Evolutionary conservation across 768 basidiomycete species (phyloP).

Genomic region (Russula foetens): DNA sequence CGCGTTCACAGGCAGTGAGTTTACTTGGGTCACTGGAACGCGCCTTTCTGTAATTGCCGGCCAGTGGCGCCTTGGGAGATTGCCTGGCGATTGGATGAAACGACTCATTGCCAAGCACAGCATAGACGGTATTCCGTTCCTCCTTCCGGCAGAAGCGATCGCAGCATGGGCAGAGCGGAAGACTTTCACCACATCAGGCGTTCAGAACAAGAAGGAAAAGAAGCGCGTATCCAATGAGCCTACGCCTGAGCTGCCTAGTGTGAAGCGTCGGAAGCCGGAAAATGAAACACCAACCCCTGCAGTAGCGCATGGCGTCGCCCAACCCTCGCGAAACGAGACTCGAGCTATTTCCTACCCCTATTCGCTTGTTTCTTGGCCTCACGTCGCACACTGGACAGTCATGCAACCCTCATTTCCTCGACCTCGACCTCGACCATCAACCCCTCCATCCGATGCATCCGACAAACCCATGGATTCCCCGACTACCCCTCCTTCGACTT

Average conservation of each 20-base stretch:
- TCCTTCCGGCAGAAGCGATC: background rate
- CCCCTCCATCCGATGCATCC: background rate
- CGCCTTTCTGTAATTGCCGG: background rate
- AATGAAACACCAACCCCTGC: background rate
- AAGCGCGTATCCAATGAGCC: conserved; percentile 1
- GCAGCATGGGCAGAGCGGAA: conserved; percentile 1
- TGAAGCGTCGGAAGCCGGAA: background rate
- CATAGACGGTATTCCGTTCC: conserved; percentile 1
- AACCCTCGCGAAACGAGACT: background rate
- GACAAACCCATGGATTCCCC: background rate
- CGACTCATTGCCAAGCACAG: conserved; percentile 1
- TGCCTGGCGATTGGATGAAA: conserved; percentile 3
- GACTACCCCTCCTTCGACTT: background rate
- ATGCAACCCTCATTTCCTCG: background rate
- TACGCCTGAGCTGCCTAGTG: background rate
- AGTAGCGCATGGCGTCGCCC: background rate
- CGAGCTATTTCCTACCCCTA: background rate
- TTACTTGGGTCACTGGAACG: conserved; percentile 1
- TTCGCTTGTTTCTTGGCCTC: background rate
- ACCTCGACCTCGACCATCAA: background rate
- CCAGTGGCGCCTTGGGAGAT: conserved; percentile 1
- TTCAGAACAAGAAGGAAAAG: background rate
- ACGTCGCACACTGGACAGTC: background rate
- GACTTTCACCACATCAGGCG: background rate
- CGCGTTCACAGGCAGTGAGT: conserved; percentile 5